A percentile compares a stretch with the other conserved stretches of the same genome.
Conservation (phyloP, 495 filamentous ascomycete genomes). For the Penicillium chermesinum region DNA sequence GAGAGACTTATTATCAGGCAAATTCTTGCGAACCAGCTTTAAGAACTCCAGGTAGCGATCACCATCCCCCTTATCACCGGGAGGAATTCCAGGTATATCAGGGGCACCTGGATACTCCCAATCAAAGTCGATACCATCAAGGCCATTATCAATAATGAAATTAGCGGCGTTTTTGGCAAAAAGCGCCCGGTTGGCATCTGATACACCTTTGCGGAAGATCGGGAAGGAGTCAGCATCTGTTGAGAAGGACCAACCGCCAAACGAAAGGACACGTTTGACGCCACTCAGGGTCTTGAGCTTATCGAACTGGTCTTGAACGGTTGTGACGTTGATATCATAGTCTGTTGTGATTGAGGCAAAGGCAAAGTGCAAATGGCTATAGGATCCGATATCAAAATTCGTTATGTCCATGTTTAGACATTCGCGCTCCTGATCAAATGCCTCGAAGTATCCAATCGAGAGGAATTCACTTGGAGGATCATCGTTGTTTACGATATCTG, state of each 20-base stretch:
- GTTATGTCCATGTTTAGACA: conserved; percentile 20
- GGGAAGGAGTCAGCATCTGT: conserved; percentile 23
- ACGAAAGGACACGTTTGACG: conserved; percentile 34
- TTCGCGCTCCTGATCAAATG: conserved; percentile 7
- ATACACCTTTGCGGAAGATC: conserved; percentile 32
- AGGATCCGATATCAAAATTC: too few species aligned
- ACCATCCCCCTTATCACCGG: conserved; percentile 20
- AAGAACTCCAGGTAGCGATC: conserved; percentile 29
- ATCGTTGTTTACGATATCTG: conserved; percentile 23
- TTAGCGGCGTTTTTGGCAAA: conserved; percentile 26
- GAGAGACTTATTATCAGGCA: background rate
- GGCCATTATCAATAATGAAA: conserved; percentile 24
- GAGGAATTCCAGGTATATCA: conserved; percentile 36
- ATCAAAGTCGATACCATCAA: conserved; percentile 19
- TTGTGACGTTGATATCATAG: background rate
- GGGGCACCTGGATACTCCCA: conserved; percentile 33
- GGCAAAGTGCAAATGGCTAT: conserved; percentile 13
- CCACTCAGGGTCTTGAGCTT: background rate
- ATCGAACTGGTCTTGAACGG: background rate
- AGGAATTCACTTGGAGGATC: background rate
- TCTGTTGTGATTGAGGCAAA: conserved; percentile 4
- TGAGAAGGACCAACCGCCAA: conserved; percentile 33
- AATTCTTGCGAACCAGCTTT: background rate
- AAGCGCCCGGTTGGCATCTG: conserved; percentile 18
- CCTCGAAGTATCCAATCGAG: conserved; percentile 18